Percentiles rank a stretch among this genome's conserved stretches.
phyloP scores from a whole-genome alignment of 305 asterid genomes.

The Solanum hybrid region DNA sequence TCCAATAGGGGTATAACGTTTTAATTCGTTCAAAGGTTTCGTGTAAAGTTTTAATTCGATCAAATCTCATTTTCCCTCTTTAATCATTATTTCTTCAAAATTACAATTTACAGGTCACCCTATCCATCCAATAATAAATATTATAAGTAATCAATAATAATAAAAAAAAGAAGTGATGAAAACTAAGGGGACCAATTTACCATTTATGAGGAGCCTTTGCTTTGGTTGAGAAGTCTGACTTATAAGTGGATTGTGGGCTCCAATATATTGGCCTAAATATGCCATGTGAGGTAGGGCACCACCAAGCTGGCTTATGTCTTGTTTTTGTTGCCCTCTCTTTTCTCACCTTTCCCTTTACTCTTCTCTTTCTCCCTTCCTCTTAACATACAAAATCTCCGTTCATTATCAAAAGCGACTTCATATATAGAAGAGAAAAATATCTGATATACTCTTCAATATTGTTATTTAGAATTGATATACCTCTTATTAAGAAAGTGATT shows the following conservation, averaged over 20 bases:
- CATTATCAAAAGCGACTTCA: neutral
- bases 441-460: accelerated
- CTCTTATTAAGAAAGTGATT: too few species aligned
- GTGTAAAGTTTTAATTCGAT: neutral
- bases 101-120: neutral
- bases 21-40: neutral
- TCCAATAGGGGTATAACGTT: neutral
- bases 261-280: slow-evolving; percentile 3
- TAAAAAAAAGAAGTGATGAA: slow-evolving; percentile 6
- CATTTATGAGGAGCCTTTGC: neutral
- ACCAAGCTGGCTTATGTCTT: slow-evolving; percentile 52
- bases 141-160: neutral
- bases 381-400: neutral
- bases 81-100: neutral
- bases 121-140: neutral
- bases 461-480: too few species aligned
- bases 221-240: slow-evolving; percentile 15
- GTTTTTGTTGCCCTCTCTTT: slow-evolving; percentile 22
- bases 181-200: slow-evolving; percentile 10
- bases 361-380: slow-evolving; percentile 4
- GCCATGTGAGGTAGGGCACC: slow-evolving; percentile 80
- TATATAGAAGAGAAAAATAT: accelerated
- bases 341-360: slow-evolving; percentile 14
- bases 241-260: slow-evolving; percentile 31
- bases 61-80: neutral